Percentiles rank a stretch among this genome's conserved stretches.
phyloP scores from a whole-genome alignment of 1,284 basidiomycete genomes.

The Paramarasmius palmivorus region DNA sequence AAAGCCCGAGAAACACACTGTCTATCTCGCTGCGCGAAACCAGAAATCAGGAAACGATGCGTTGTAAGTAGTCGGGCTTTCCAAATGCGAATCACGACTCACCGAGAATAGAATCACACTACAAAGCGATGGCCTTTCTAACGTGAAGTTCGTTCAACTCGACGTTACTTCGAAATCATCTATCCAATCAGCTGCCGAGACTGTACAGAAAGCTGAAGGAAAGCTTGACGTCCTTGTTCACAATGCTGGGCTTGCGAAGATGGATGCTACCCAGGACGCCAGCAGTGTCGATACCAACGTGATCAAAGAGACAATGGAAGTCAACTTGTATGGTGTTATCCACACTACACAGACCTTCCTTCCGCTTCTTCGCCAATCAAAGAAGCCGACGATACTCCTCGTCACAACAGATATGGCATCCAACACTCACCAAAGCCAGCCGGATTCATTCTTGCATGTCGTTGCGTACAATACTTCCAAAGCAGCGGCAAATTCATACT shows the following conservation, averaged over 20 bases:
- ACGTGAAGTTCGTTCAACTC: conserved; percentile 34
- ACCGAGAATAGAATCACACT: conserved; percentile 20
- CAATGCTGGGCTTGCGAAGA: conserved; percentile 41
- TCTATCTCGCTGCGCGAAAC: conserved; percentile 21
- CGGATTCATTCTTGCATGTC: conserved; percentile 9
- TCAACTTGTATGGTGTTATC: conserved; percentile 39
- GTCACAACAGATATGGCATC: conserved; percentile 52
- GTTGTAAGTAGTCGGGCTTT: not conserved
- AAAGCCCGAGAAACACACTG: conserved; percentile 16
- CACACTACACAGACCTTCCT: conserved; percentile 36
- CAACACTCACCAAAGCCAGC: conserved; percentile 39
- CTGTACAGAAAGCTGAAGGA: conserved; percentile 41
- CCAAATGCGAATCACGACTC: not conserved
- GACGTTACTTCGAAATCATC: conserved; percentile 35
- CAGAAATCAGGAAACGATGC: conserved; percentile 19
- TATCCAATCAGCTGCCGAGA: conserved; percentile 32
- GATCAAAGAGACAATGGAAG: conserved; percentile 37
- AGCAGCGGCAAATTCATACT: conserved; percentile 18
- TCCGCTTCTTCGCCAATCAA: conserved; percentile 28
- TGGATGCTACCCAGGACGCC: conserved; percentile 34
- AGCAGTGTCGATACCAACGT: conserved; percentile 30
- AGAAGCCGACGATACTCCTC: conserved; percentile 26
- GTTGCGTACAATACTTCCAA: conserved; percentile 20
- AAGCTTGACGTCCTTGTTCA: conserved; percentile 48
- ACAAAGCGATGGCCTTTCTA: conserved; percentile 23